Conservation (phyloP, 306 rosid species). For the Lathyrus oleraceus region DNA sequence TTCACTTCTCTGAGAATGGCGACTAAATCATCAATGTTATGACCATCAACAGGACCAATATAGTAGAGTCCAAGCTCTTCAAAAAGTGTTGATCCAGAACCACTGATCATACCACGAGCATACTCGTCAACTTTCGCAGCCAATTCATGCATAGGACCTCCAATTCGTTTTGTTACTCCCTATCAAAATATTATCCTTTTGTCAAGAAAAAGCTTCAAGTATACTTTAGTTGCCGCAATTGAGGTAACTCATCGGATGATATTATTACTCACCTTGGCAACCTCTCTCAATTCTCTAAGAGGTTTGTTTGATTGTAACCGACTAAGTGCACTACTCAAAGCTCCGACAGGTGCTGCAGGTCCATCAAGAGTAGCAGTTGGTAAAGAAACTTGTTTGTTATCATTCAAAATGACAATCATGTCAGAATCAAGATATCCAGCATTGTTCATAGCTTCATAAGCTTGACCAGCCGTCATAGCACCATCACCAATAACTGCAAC, state of each 20-base stretch:
- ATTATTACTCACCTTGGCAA: slow-evolving; percentile 69
- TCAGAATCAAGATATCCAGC: slow-evolving; percentile 97
- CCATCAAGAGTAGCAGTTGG: slow-evolving; percentile 97
- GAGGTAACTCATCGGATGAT: neutral
- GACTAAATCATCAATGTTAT: slow-evolving; percentile 86
- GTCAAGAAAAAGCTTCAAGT: slow-evolving; percentile 26
- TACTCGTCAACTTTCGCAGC: slow-evolving; percentile 98
- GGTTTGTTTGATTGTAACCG: slow-evolving; percentile 89
- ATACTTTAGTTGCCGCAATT: neutral
- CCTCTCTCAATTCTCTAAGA: slow-evolving; percentile 94
- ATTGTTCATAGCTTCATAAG: slow-evolving; percentile 99
- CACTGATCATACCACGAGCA: slow-evolving; percentile 99
- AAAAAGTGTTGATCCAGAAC: slow-evolving; percentile 85
- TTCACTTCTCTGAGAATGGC: slow-evolving; percentile 87
- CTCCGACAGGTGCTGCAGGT: slow-evolving; percentile 89
- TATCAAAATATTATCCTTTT: slow-evolving; percentile 36
- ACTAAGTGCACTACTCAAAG: slow-evolving; percentile 96
- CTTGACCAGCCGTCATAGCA: slow-evolving; percentile 99
- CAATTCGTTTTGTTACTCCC: slow-evolving; percentile 92
- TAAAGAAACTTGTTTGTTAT: slow-evolving; percentile 90
- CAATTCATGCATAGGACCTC: slow-evolving; percentile 93
- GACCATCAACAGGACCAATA: slow-evolving; percentile 98
- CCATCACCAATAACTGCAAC: slow-evolving; percentile 94
- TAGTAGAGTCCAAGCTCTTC: slow-evolving; percentile 99
- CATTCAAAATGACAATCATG: slow-evolving; percentile 97